Conservation (phyloP, 768 basidiomycete genomes). For the Leucosporidium creatinivorum region DNA sequence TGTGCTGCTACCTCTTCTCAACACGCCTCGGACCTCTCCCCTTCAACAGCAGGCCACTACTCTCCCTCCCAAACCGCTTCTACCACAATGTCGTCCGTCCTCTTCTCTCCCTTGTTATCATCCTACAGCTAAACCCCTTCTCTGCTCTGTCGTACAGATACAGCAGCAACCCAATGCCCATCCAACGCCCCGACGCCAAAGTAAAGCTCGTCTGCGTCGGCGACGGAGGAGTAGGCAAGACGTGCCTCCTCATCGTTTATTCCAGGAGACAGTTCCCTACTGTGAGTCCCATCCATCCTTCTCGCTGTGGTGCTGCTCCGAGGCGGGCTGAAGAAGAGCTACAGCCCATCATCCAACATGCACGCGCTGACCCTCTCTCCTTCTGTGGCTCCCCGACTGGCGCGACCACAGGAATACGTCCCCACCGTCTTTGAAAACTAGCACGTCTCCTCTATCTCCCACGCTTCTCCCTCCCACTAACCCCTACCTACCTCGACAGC, state of each 20-base stretch:
- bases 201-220: slow-evolving; percentile 33
- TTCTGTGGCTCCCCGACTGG: not conserved
- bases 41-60: not conserved
- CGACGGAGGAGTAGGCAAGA: slow-evolving; percentile 48
- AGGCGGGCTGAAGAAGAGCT: not conserved
- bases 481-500: slow-evolving; percentile 89
- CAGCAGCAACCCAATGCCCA: not conserved
- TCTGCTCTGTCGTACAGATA: not conserved
- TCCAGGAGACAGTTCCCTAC: slow-evolving; percentile 91
- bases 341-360: slow-evolving; percentile 1
- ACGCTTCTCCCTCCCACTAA: slow-evolving; percentile 44
- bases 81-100: not conserved
- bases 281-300: slow-evolving; percentile 45
- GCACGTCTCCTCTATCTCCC: slow-evolving; percentile 3
- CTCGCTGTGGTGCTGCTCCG: not conserved
- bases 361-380: not conserved
- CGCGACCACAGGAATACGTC: slow-evolving; percentile 62
- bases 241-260: slow-evolving; percentile 89
- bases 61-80: not conserved
- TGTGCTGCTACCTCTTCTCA: no score
- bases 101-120: not conserved
- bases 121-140: not conserved
- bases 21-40: not conserved
- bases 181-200: slow-evolving; percentile 3
- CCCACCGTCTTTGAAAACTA: slow-evolving; percentile 95